These are phyloP conservation scores for Fraxinus americana DNA, from an alignment of 257 asterid genomes.

Conservation along the genomic window DNA sequence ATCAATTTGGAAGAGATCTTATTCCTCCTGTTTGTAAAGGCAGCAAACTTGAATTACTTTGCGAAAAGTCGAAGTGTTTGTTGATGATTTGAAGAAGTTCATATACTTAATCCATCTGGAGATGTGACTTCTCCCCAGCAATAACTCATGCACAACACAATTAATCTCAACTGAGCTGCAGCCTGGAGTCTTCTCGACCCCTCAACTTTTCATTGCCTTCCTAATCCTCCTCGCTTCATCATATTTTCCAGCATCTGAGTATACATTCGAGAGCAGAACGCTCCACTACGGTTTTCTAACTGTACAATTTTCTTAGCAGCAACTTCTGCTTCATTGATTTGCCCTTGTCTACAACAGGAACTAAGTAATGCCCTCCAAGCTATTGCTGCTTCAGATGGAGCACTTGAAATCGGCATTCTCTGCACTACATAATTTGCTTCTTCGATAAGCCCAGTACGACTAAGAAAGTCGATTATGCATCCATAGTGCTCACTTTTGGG, in stretches of 20 bases:
- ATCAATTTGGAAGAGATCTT: not conserved
- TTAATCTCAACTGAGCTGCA: conserved; percentile 71
- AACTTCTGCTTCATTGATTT: conserved; percentile 51
- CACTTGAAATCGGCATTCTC: conserved; percentile 39
- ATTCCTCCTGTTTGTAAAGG: not conserved
- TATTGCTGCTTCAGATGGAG: conserved; percentile 47
- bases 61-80: conserved; percentile 35
- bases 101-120: conserved; percentile 32
- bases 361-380: conserved; percentile 76
- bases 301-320: conserved; percentile 56
- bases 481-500: conserved; percentile 69
- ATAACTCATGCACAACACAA: conserved; percentile 59
- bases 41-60: conserved; percentile 14
- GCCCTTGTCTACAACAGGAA: conserved; percentile 52
- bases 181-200: conserved; percentile 71
- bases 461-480: conserved; percentile 61
- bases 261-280: conserved; percentile 64
- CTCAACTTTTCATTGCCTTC: conserved; percentile 52
- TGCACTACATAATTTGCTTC: conserved; percentile 56
- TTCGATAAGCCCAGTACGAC: conserved; percentile 50
- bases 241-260: conserved; percentile 62
- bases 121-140: conserved; percentile 61
- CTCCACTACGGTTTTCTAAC: conserved; percentile 68
- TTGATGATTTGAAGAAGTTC: conserved; percentile 36
- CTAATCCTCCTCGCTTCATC: conserved; percentile 42